Evolutionary conservation across 225 moss, liverwort and hornwort species (phyloP), one percentile per base, ranked within the genome.

Genomic region (Thuidium tamariscinum): DNA sequence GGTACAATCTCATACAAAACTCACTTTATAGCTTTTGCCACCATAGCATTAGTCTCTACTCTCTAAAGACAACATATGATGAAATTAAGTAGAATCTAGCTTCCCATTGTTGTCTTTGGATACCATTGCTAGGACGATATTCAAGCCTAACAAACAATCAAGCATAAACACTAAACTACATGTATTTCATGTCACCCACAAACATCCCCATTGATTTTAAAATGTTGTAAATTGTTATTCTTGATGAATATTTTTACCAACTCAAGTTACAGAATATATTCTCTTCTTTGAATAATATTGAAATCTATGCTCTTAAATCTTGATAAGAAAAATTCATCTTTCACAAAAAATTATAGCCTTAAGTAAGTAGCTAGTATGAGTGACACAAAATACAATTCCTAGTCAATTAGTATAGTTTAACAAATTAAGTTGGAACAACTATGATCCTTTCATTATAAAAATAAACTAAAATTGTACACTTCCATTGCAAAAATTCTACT

Each of bases 21-120:
- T 29, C 11, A 11, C 4, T 11, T 11, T 3, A 7, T 7, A 48
- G 11, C 6, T 48, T 16, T 32, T 73, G 48, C 2, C 7, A 72
- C 4, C 0, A 11, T 32, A 46, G 12, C 18, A 46, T 30, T 32
- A 7, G 11, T 32, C 2, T 30, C 0, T 30, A 30, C n/a, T n/a
- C n/a, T 30, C 0, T 32, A 32, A 1, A 73, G 0, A 73, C 11
- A 2, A 44, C 1, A 0, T 11, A 4, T 73, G 11, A 32, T 48
- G 7, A 1, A 73, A 30, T 48, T 32, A 48, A 30, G 11, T 1
- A 48, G 48, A 73, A 30, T 7, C 2, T 32, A 73, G 3, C 5
- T 11, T 7, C 4, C 29, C 0, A 48, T 73, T 48, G 19, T 73
- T 73, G 7, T 32, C 12, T 0, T 32, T 48, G 11, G 1, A 4